Percentiles rank a stretch among this genome's conserved stretches.
Conservation (phyloP, 352 stramenopile genomes). For the Pythium phragmiticola region DNA sequence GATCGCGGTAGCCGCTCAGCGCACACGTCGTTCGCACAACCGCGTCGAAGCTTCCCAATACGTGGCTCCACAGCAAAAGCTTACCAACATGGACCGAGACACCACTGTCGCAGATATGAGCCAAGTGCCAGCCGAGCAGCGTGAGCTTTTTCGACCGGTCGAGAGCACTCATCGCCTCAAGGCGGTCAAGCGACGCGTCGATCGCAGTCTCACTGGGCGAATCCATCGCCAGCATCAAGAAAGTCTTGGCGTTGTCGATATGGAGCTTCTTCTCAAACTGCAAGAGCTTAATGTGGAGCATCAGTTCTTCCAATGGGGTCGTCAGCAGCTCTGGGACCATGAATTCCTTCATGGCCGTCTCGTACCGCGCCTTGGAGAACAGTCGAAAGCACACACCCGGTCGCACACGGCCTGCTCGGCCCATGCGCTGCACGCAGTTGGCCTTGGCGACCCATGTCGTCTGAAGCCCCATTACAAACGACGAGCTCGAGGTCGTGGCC, state of each 20-base stretch:
- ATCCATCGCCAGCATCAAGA: conserved; percentile 92
- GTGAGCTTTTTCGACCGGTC: conserved; percentile 39
- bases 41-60: conserved; percentile 61
- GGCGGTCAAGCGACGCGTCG: conserved; percentile 86
- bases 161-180: conserved; percentile 81
- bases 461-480: conserved; percentile 88
- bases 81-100: conserved; percentile 72
- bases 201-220: conserved; percentile 90
- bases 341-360: conserved; percentile 71
- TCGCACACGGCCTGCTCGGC: conserved; percentile 91
- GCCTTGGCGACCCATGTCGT: conserved; percentile 87
- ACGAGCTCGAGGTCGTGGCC: conserved; percentile 60
- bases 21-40: conserved; percentile 67
- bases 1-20: conserved; percentile 73
- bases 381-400: conserved; percentile 92
- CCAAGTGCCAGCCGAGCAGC: conserved; percentile 72
- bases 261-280: conserved; percentile 75
- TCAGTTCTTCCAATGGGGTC: conserved; percentile 66
- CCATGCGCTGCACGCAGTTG: conserved; percentile 89
- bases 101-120: conserved; percentile 64
- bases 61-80: conserved; percentile 67
- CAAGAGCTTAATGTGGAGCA: conserved; percentile 77
- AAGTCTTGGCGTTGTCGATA: conserved; percentile 69
- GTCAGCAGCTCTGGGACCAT: conserved; percentile 75
- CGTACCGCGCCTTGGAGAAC: conserved; percentile 63